Evolutionary conservation across 2,329 filamentous ascomycete species (phyloP), one percentile per base, ranked within the genome.

Genomic region (Epichloe sibirici): DNA sequence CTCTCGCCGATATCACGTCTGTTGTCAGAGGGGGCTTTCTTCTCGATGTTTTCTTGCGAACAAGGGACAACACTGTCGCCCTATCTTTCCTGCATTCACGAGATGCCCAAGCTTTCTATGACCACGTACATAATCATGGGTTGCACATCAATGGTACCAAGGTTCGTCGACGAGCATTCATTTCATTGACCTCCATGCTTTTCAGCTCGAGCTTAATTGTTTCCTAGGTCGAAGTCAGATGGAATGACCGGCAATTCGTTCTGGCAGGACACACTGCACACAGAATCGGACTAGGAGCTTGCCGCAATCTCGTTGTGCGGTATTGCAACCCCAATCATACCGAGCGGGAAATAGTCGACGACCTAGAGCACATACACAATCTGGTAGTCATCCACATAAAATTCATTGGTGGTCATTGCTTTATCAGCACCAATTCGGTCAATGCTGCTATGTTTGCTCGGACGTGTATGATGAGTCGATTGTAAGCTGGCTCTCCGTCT

Each of bases 301-400:
- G 81, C 43, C 81, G 88, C 55, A 93, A 91, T 60, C 66, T 94
- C 39, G 69, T 90, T 21, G 77, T 94, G 43, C 77, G 78, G 53
- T 75, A 76, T 9, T 79, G 78, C 58, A 73, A 73, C 58, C 70
- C 70, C 51, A 75, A 70, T 51, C 71, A 86, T 58, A 88, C 82
- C 0, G 83, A 83, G 57, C 69, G 78, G 7, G 68, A 69, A 15
- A 81, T 94, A 57, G 81, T 85, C 11, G 76, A 83, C 4, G 86
- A 94, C 59, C 74, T 93, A 39, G 84, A 90, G 25, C 88, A 94
- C 63, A 91, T 94, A 55, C 83, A 91, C 70, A 87, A 88, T 56
- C 74, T 94, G 1, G 72, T 84, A 23, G 77, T 94, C 11, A 74
- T 93, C 60, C 77, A 77, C 44, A 69, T 93, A 45, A 67, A 69